phyloP scores from a whole-genome alignment of 306 rosid species.

The Begonia peltatifolia region DNA sequence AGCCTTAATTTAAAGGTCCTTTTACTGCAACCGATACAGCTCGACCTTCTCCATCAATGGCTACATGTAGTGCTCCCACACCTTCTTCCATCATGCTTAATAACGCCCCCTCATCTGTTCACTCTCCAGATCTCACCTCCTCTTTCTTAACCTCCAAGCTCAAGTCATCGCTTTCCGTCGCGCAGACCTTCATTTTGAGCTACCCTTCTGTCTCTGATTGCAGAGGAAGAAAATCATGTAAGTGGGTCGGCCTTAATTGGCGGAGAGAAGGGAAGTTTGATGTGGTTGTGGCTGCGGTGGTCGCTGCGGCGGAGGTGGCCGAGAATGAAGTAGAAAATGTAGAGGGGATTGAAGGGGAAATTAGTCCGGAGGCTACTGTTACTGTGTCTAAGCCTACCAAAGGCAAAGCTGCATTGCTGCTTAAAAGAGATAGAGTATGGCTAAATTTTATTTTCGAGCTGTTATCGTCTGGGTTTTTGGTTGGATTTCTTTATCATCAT shows the following conservation, averaged over 20 bases:
- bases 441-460: neutral
- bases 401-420: conserved; percentile 83
- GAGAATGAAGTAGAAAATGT: conserved; percentile 15
- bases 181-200: conserved; percentile 19
- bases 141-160: conserved; percentile 38
- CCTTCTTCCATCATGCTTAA: conserved; percentile 59
- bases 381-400: conserved; percentile 47
- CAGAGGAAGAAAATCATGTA: conserved; percentile 9
- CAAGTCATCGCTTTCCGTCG: too few species aligned
- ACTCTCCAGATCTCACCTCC: conserved; percentile 34
- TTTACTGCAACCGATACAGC: neutral
- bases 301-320: conserved; percentile 38
- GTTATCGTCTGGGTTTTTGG: too few species aligned
- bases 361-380: conserved; percentile 11
- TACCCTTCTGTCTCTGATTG: conserved; percentile 22
- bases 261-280: conserved; percentile 12
- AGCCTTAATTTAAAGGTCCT: neutral
- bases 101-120: conserved; percentile 29
- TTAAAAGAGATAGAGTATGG: conserved; percentile 81
- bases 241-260: conserved; percentile 15
- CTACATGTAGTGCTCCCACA: conserved; percentile 30
- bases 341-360: conserved; percentile 20
- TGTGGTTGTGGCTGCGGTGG: conserved; percentile 30
- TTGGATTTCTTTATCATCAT: too few species aligned
- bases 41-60: conserved; percentile 35